A percentile compares a stretch with the other conserved stretches of the same genome.
phyloP scores from a whole-genome alignment of 2,329 filamentous ascomycete genomes.

The Periconia sp. region DNA sequence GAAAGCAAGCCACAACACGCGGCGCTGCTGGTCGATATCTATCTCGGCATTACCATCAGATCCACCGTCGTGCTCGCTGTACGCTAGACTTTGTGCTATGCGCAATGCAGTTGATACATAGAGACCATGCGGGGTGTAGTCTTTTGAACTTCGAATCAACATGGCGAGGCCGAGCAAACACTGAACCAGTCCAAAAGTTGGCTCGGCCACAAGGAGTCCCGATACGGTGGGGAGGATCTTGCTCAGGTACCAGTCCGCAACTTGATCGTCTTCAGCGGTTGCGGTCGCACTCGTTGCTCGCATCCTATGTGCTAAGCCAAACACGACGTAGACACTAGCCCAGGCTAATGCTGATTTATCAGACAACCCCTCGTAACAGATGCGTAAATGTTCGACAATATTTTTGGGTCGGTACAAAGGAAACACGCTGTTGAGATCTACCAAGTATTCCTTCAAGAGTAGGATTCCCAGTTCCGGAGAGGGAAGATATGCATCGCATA shows the following conservation, averaged over 20 bases:
- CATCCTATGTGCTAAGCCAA: constrained; percentile 27
- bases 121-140: constrained; percentile 15
- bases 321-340: constrained; percentile 25
- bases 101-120: constrained; percentile 26
- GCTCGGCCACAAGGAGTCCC: constrained; percentile 17
- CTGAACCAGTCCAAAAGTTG: constrained; percentile 24
- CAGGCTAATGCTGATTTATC: constrained; percentile 26
- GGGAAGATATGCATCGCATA: constrained; percentile 23
- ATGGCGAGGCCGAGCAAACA: constrained; percentile 22
- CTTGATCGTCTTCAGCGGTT: constrained; percentile 18
- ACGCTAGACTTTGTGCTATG: constrained; percentile 22
- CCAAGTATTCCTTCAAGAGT: constrained; percentile 25
- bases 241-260: constrained; percentile 24
- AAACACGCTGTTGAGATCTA: constrained; percentile 27
- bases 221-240: constrained; percentile 15
- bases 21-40: constrained; percentile 21
- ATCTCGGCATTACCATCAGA: background rate
- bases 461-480: constrained; percentile 23
- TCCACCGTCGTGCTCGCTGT: background rate
- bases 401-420: constrained; percentile 23
- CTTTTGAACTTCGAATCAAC: constrained; percentile 15
- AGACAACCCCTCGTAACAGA: constrained; percentile 23
- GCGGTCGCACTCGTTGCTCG: constrained; percentile 25
- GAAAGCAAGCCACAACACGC: constrained; percentile 30
- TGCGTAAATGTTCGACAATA: constrained; percentile 24